Conservation (phyloP, 352 stramenopile genomes). For the Phytophthora fragariae region DNA sequence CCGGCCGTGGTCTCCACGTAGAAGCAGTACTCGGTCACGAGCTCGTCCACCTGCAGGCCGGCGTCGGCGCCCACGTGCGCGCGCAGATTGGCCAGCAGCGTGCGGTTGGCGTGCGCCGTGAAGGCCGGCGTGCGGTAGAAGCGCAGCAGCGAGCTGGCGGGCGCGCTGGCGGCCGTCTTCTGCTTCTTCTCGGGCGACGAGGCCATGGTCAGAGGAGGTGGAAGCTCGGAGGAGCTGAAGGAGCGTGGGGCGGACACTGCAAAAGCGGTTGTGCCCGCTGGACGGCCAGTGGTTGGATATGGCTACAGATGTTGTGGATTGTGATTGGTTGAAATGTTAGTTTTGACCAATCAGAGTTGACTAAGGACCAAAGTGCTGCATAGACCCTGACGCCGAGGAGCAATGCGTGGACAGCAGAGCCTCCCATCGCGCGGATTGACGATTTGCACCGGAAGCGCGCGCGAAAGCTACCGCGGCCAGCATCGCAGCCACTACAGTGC, state of each 20-base stretch:
- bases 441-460: constrained; percentile 7
- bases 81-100: constrained; percentile 53
- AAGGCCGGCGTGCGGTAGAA: constrained; percentile 84
- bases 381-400: not conserved
- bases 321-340: not conserved
- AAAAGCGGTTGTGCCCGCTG: constrained; percentile 15
- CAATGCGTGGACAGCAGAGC: constrained; percentile 27
- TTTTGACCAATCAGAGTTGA: constrained; percentile 9
- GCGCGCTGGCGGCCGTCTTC: constrained; percentile 46
- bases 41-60: constrained; percentile 47
- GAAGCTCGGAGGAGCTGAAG: constrained; percentile 23
- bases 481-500: not conserved
- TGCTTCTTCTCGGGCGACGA: constrained; percentile 73
- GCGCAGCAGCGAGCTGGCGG: constrained; percentile 54
- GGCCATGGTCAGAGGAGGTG: constrained; percentile 44
- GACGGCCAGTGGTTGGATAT: constrained; percentile 7
- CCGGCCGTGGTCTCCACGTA: constrained; percentile 91
- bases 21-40: constrained; percentile 97
- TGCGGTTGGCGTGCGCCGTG: constrained; percentile 68
- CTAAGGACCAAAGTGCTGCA: not conserved
- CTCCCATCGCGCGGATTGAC: constrained; percentile 5
- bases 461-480: not conserved
- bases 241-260: constrained; percentile 28
- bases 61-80: constrained; percentile 30
- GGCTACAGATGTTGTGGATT: constrained; percentile 13